phyloP scores from a whole-genome alignment of 305 asterid genomes.

The Fraxinus platypoda region DNA sequence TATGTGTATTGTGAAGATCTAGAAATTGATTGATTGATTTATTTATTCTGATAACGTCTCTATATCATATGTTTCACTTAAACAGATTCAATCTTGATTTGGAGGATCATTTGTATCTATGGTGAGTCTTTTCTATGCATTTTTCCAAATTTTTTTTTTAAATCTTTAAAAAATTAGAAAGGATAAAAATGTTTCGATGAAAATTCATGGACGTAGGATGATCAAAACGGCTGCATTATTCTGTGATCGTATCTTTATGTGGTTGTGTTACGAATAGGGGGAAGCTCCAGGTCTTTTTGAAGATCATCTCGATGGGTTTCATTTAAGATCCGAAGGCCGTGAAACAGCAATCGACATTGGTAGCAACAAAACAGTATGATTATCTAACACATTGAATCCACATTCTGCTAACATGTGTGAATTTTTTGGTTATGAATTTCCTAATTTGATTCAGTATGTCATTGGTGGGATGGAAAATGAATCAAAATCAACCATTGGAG shows the following conservation, averaged over 20 bases:
- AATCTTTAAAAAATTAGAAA: background rate
- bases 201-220: background rate
- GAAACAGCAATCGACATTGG: constrained; percentile 43
- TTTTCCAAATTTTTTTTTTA: constrained; percentile 2
- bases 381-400: constrained; percentile 22
- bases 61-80: constrained; percentile 18
- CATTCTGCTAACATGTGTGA: constrained; percentile 17
- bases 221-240: constrained; percentile 13
- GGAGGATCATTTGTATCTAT: constrained; percentile 42
- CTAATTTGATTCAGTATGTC: constrained; percentile 55
- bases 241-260: constrained; percentile 26
- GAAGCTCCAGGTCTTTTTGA: constrained; percentile 80
- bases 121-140: constrained; percentile 49
- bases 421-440: constrained; percentile 23
- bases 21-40: background rate
- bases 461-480: constrained; percentile 52
- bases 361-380: constrained; percentile 56
- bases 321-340: constrained; percentile 39
- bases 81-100: constrained; percentile 45
- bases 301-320: constrained; percentile 48
- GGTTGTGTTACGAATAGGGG: constrained; percentile 47
- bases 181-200: background rate
- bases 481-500: constrained; percentile 41
- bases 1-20: background rate
- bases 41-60: constrained; percentile 8